phyloP scores from a whole-genome alignment of 2,329 filamentous ascomycete species.

The Aspergillus latus region DNA sequence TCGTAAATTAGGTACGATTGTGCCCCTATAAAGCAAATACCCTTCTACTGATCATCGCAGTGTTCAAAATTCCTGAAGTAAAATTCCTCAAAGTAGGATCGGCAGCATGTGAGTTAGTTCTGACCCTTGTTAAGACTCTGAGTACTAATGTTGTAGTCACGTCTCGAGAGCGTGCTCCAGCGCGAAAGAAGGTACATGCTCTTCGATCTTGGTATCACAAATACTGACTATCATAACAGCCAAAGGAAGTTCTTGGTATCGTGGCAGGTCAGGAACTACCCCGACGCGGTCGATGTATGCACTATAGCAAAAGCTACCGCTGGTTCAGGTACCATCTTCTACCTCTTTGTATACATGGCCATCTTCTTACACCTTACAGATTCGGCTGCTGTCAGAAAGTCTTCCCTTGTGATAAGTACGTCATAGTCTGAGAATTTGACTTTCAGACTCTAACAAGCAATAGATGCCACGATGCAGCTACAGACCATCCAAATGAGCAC shows the following conservation, averaged over 20 bases:
- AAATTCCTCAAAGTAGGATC: constrained; percentile 72
- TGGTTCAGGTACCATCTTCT: constrained; percentile 52
- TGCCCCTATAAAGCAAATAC: not conserved
- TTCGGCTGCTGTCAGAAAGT: constrained; percentile 60
- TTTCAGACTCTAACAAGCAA: constrained; percentile 1
- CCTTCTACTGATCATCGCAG: constrained; percentile 26
- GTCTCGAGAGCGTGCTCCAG: constrained; percentile 29
- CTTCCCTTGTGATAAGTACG: constrained; percentile 57
- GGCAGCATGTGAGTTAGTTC: constrained; percentile 44
- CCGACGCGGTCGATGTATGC: constrained; percentile 52
- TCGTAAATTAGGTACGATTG: constrained; percentile 63
- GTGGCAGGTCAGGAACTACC: constrained; percentile 56
- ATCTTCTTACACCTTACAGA: constrained; percentile 31
- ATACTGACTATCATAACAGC: constrained; percentile 25
- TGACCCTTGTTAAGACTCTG: not conserved
- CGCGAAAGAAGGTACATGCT: constrained; percentile 40
- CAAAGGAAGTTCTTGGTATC: constrained; percentile 55
- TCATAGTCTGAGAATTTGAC: not conserved
- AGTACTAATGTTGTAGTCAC: constrained; percentile 23
- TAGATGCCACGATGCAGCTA: constrained; percentile 70
- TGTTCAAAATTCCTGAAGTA: constrained; percentile 73
- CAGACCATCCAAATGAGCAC: constrained; percentile 75
- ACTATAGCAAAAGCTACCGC: constrained; percentile 56
- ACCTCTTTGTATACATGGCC: not conserved
- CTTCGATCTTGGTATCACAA: not conserved